phyloP scores from a whole-genome alignment of 2,329 filamentous ascomycete species.

The Microthyrium microscopicum region DNA sequence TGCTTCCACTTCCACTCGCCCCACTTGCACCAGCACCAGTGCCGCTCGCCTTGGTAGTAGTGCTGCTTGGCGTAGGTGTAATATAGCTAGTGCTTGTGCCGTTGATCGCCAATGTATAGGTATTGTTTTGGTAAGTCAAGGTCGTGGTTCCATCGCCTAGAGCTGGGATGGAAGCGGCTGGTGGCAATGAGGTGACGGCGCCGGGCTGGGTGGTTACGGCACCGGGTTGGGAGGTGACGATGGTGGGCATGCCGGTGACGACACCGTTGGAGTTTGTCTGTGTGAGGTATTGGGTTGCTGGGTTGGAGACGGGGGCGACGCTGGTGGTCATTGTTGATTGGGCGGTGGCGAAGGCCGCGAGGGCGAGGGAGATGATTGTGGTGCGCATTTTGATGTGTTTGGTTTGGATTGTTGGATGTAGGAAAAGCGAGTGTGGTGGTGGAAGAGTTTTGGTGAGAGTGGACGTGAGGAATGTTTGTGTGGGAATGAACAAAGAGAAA shows the following conservation, averaged over 20 bases:
- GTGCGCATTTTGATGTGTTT: conserved; percentile 28
- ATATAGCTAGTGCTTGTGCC: conserved; percentile 16
- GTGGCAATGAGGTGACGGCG: conserved; percentile 20
- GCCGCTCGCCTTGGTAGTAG: conserved; percentile 9
- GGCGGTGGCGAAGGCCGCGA: conserved; percentile 25
- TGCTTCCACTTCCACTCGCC: no score
- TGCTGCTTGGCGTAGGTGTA: conserved; percentile 9
- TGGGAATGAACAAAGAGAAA: no score
- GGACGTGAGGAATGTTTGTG: no score
- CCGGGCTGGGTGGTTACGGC: conserved; percentile 20
- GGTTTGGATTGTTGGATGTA: no score
- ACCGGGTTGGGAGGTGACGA: conserved; percentile 19
- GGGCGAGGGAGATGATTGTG: conserved; percentile 25
- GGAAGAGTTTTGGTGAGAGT: no score
- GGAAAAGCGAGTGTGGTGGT: no score
- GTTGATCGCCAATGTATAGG: conserved; percentile 16
- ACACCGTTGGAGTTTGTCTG: conserved; percentile 33
- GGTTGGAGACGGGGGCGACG: conserved; percentile 16
- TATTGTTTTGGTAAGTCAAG: conserved; percentile 11
- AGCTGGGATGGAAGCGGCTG: conserved; percentile 25
- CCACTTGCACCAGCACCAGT: conserved; percentile 9
- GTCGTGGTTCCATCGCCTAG: conserved; percentile 19
- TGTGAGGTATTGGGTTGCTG: conserved; percentile 27
- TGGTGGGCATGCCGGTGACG: conserved; percentile 29
- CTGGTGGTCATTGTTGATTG: conserved; percentile 14